Evolutionary conservation across 2,329 filamentous ascomycete species (phyloP).

Genomic region (Fusarium oligoseptatum): DNA sequence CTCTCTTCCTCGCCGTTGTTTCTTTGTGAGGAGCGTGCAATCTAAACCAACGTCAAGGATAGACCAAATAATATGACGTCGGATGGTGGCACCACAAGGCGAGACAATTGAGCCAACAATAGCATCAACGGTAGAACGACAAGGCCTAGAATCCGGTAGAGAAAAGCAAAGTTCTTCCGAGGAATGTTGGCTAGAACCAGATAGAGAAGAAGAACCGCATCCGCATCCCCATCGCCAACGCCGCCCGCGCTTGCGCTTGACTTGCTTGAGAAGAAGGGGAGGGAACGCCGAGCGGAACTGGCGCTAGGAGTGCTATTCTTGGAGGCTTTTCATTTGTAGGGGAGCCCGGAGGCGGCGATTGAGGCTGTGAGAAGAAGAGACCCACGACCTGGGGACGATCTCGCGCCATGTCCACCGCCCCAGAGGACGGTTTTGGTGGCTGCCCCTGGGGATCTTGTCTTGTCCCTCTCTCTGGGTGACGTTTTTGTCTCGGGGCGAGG

Average conservation of each 20-base stretch:
- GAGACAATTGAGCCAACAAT: constrained; percentile 27
- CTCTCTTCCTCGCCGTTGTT: not conserved
- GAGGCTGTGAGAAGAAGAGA: constrained; percentile 44
- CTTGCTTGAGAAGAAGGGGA: constrained; percentile 32
- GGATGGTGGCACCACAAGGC: not conserved
- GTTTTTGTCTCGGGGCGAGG: constrained; percentile 11
- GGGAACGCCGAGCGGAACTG: constrained; percentile 34
- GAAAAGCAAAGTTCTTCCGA: constrained; percentile 11
- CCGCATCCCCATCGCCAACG: constrained; percentile 13
- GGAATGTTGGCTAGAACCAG: constrained; percentile 32
- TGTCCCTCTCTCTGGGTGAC: constrained; percentile 1
- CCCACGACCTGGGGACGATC: constrained; percentile 44
- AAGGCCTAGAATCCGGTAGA: constrained; percentile 3
- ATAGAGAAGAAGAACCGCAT: constrained; percentile 22
- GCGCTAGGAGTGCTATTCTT: constrained; percentile 45
- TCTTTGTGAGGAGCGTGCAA: constrained; percentile 5
- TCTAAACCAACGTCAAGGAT: constrained; percentile 6
- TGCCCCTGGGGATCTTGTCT: constrained; percentile 2
- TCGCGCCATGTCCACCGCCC: constrained; percentile 29
- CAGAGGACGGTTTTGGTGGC: constrained; percentile 15
- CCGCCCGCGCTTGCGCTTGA: constrained; percentile 37
- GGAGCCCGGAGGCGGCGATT: constrained; percentile 32
- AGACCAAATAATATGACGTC: constrained; percentile 18
- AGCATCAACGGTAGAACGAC: constrained; percentile 9
- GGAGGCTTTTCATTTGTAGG: constrained; percentile 30